These are phyloP conservation scores for Phialocephala subalpina DNA, from an alignment of 2,329 filamentous ascomycete species.

Conservation along the genomic window DNA sequence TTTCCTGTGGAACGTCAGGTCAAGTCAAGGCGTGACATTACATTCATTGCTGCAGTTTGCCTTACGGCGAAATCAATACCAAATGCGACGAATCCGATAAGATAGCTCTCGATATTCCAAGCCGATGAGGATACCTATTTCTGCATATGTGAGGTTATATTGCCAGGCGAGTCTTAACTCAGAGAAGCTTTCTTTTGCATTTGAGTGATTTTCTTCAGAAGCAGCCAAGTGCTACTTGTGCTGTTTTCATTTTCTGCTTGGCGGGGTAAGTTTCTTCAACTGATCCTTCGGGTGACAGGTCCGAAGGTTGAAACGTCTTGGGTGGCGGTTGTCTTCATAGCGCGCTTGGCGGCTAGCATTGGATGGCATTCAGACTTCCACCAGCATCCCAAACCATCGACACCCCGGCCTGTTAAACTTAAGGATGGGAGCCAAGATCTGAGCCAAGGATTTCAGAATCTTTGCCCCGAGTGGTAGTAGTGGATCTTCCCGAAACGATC, in stretches of 20 bases:
- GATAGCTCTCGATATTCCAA: no score
- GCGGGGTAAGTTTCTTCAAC: not conserved
- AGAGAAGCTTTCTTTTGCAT: constrained; percentile 4
- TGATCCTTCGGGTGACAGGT: constrained; percentile 8
- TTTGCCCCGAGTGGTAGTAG: constrained; percentile 2
- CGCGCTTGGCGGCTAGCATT: constrained; percentile 9
- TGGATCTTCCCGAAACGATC: not conserved
- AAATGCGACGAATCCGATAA: no score
- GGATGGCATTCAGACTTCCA: not conserved
- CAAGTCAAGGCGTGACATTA: no score
- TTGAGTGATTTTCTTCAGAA: not conserved
- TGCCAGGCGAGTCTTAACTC: not conserved
- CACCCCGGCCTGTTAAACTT: constrained; percentile 7
- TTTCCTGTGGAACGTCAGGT: no score
- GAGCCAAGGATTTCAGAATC: constrained; percentile 13
- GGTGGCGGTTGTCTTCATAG: not conserved
- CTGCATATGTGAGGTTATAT: not conserved
- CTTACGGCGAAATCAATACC: no score
- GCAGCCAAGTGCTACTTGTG: not conserved
- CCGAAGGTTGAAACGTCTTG: constrained; percentile 11
- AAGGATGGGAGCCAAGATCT: constrained; percentile 10
- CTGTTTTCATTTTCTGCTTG: not conserved
- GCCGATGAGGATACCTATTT: not conserved
- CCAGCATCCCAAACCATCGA: not conserved
- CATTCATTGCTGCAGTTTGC: no score